phyloP scores from a whole-genome alignment of 768 basidiomycete species.

The Leucosporidium yakuticum region DNA sequence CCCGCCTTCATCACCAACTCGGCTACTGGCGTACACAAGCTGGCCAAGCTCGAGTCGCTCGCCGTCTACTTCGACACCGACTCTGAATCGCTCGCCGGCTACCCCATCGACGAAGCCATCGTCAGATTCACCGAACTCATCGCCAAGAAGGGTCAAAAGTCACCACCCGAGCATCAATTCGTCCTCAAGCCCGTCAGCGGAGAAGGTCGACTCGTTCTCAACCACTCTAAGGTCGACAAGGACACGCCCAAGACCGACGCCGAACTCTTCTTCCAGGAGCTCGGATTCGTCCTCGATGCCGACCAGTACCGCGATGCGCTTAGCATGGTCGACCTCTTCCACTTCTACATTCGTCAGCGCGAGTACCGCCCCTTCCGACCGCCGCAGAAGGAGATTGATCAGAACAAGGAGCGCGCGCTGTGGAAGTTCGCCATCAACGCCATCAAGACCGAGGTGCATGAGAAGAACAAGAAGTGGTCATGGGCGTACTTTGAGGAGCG shows the following conservation, averaged over 20 bases:
- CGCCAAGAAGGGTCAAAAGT: slow-evolving; percentile 31
- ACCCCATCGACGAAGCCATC: slow-evolving; percentile 59
- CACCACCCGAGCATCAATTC: slow-evolving; percentile 67
- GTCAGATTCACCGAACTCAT: slow-evolving; percentile 64
- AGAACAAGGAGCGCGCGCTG: slow-evolving; percentile 61
- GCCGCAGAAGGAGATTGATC: slow-evolving; percentile 53
- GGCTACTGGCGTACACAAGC: slow-evolving; percentile 82
- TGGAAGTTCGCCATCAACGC: slow-evolving; percentile 72
- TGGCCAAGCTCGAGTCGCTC: slow-evolving; percentile 77
- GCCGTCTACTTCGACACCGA: slow-evolving; percentile 96
- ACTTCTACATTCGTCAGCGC: slow-evolving; percentile 73
- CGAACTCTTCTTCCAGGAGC: slow-evolving; percentile 82
- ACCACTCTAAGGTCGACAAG: slow-evolving; percentile 61
- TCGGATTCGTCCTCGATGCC: slow-evolving; percentile 82
- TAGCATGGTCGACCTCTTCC: slow-evolving; percentile 91
- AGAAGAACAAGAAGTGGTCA: slow-evolving; percentile 77
- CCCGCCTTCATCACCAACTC: slow-evolving; percentile 88
- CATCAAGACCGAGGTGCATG: slow-evolving; percentile 73
- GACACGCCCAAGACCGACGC: slow-evolving; percentile 79
- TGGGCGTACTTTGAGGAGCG: slow-evolving; percentile 86
- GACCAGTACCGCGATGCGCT: slow-evolving; percentile 91
- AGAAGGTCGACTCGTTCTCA: slow-evolving; percentile 81
- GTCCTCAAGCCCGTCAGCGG: slow-evolving; percentile 93
- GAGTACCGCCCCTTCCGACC: slow-evolving; percentile 83
- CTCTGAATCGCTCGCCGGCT: slow-evolving; percentile 66